Percentiles rank a stretch among this genome's conserved stretches.
Evolutionary conservation across 2,329 filamentous ascomycete genomes (phyloP).

Genomic region (Grosmannia clavigera): DNA sequence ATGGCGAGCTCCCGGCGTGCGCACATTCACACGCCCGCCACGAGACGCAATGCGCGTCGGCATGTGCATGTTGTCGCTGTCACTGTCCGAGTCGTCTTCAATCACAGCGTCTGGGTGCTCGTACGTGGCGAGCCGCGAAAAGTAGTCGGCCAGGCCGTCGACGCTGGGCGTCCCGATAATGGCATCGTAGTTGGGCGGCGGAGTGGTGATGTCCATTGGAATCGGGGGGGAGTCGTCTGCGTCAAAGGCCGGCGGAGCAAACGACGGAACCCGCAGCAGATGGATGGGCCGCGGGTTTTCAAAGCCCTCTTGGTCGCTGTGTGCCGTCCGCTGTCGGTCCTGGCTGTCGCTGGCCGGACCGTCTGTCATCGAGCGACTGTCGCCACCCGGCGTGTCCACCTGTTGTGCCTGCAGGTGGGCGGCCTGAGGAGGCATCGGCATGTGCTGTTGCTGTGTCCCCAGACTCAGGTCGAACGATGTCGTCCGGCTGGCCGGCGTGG

Average conservation of each 20-base stretch:
- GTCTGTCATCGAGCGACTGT: neutral
- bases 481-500: conserved; percentile 53
- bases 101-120: conserved; percentile 28
- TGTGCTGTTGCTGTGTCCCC: conserved; percentile 26
- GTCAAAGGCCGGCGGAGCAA: conserved; percentile 78
- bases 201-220: conserved; percentile 43
- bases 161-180: conserved; percentile 60
- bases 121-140: conserved; percentile 64
- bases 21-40: conserved; percentile 42
- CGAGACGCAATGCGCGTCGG: conserved; percentile 35
- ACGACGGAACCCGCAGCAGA: conserved; percentile 69
- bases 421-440: conserved; percentile 40
- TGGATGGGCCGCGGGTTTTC: conserved; percentile 61
- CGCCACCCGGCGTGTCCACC: conserved; percentile 3
- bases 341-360: conserved; percentile 9
- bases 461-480: conserved; percentile 42
- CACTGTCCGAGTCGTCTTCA: conserved; percentile 28
- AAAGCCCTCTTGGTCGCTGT: conserved; percentile 15
- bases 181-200: conserved; percentile 72
- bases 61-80: conserved; percentile 20
- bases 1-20: conserved; percentile 38
- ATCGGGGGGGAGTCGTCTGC: conserved; percentile 61
- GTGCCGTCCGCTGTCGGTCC: conserved; percentile 19
- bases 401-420: conserved; percentile 31
- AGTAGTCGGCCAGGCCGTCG: conserved; percentile 73